Evolutionary conservation across 2,329 filamentous ascomycete species (phyloP).

Genomic region (Diplodia mutila): DNA sequence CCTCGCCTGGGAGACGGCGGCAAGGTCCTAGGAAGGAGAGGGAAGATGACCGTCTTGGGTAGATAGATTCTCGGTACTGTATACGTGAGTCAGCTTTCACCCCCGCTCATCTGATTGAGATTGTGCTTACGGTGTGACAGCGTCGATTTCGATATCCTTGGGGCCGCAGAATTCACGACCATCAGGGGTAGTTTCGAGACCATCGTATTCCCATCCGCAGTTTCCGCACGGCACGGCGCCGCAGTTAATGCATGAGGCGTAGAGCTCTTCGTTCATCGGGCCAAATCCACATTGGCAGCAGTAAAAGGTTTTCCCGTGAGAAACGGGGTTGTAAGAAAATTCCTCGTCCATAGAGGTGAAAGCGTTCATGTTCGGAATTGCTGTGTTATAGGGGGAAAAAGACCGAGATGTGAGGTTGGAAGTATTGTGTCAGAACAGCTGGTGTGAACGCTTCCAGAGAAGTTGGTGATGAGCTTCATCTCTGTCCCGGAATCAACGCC

Average conservation of each 20-base stretch:
- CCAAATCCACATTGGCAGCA: constrained; percentile 12
- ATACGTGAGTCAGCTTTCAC: background rate
- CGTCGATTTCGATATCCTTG: background rate
- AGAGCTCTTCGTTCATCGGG: background rate
- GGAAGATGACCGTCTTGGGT: background rate
- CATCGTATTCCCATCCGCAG: background rate
- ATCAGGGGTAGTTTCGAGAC: background rate
- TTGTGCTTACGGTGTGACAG: background rate
- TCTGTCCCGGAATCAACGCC: no score
- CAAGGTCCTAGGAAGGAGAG: background rate
- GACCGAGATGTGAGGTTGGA: background rate
- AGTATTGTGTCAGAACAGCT: background rate
- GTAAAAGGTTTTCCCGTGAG: background rate
- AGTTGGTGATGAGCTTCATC: no score
- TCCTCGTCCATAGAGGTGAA: background rate
- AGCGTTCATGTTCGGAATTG: background rate
- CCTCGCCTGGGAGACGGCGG: background rate
- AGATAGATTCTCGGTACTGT: background rate
- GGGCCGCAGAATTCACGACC: background rate
- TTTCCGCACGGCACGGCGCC: background rate
- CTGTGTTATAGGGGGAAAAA: no score
- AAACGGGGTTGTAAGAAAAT: no score
- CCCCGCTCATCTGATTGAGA: background rate
- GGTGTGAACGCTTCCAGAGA: background rate
- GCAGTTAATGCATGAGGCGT: background rate